Base-by-base conservation (phyloP, 805 yeast species). In the Metschnikowia similis region DNA sequence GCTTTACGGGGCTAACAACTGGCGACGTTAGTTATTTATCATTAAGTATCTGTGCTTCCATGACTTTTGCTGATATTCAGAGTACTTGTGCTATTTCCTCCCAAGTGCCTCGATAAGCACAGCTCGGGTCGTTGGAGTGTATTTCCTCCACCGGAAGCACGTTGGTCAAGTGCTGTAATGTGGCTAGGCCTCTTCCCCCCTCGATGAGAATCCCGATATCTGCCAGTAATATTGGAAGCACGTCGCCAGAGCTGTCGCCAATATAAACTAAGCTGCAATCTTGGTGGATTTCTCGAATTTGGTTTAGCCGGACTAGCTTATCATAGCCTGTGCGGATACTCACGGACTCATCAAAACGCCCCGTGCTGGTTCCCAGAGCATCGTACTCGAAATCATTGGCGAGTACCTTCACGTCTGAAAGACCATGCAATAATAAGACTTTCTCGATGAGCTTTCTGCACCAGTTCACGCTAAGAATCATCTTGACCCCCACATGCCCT, bases 231-330 rank as follows among this genome's bases (percentile, higher is more conserved):
- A 83, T 64, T 0, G 82, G 55, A 29, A 58, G 41, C 13, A 56
- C 71, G 65, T 84, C 89, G 0, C 87, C 82, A 0, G 77, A 58
- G 49, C 87, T 81, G 56, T 84, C 89, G 1, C 89, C 89, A 13
- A 83, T 66, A 57, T 83, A 84, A 21, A 73, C 62, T 1, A 73
- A 45, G 0, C 56, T 55, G 16, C 56, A 62, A 9, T 13, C 47
- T 3, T 47, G 35, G 14, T 54, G 35, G 11, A 49, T 21, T 37
- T 48, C 7, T 4, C 47, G 42, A 8, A 66, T 44, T 5, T 41
- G 28, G 6, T 55, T 38, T 0, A 67, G 52, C 17, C 57, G 31
- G 1, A 53, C 52, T 17, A 70, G 62, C 58, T 83, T 84, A 60
- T 83, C 87, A 6, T 61, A 58, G 0, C 84, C 86, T 0, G 85